Base-by-base conservation (phyloP, 2,329 filamentous ascomycete genomes). In the Venturiaceae sp. region DNA sequence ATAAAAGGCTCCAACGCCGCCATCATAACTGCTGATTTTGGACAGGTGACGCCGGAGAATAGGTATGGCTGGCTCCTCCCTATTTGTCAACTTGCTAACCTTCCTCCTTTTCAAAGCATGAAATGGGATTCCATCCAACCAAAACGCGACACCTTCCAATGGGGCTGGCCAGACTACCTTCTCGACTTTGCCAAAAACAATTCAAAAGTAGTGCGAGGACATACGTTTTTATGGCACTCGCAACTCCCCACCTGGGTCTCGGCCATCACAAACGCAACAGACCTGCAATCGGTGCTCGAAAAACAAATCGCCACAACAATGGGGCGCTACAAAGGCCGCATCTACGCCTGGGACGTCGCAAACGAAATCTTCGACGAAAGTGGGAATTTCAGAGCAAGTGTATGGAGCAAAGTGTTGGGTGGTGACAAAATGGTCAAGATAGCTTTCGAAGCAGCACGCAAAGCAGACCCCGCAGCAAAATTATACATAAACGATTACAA, bases 401-500 rank as follows among this genome's bases (percentile, higher is more conserved):
- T 88, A 64, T 90, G 87, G 74, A 85, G 76, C 64, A 77, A 81
- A 28, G 81, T 89, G 2, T 36, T 58, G 19, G 78, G 90, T 4
- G 86, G 86, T 47, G 85, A 88, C 72, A 80, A 81, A 68, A 89
- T 86, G 66, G 82, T 90, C 57, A 75, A 76, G 23, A 85, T 87
- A 65, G 86, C 86, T 36, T 90, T 90, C 73, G 77, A 81, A 56
- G 82, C 86, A 11, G 87, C 87, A 21, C 80, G 81, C 55, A 76
- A 77, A 8, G 85, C 84, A 14, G 87, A 90, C 68, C 84, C 86
- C 2, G 65, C 71, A 58, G 85, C 83, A 2, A 86, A 85, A 72
- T 77, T 90, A 39, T 91, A 88, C 75, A 87, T 90, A 73, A 91
- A 90, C 71, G 86, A 90, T 66, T 78, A 77, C 68, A 79, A 77